phyloP scores from a whole-genome alignment of 2,329 filamentous ascomycete genomes.

The Calonectria crousiana region DNA sequence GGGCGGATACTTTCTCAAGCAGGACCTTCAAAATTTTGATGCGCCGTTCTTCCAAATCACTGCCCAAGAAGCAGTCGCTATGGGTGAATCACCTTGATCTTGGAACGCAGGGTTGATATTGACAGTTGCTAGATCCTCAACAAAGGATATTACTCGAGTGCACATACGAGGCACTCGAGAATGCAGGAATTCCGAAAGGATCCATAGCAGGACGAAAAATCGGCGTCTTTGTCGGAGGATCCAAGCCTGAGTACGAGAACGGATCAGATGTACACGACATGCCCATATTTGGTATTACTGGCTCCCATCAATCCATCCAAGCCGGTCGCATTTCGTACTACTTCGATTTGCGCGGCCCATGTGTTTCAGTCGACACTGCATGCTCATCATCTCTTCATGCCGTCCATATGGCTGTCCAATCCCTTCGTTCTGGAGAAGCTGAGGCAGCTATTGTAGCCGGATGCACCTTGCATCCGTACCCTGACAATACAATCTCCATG shows the following conservation, averaged over 20 bases:
- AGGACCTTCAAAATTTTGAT: constrained; percentile 61
- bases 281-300: constrained; percentile 65
- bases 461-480: constrained; percentile 16
- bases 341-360: constrained; percentile 50
- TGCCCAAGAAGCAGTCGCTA: constrained; percentile 61
- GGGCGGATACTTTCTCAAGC: constrained; percentile 57
- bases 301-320: constrained; percentile 63
- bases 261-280: constrained; percentile 60
- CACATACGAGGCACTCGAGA: constrained; percentile 66
- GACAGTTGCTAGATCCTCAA: constrained; percentile 59
- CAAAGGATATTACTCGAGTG: constrained; percentile 65
- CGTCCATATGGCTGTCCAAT: constrained; percentile 48
- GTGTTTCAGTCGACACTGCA: constrained; percentile 51
- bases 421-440: constrained; percentile 43
- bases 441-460: constrained; percentile 57
- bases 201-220: constrained; percentile 60
- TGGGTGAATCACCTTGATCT: constrained; percentile 47
- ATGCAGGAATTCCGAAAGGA: constrained; percentile 62
- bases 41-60: constrained; percentile 66
- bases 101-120: background rate
- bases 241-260: constrained; percentile 61
- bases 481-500: constrained; percentile 44
- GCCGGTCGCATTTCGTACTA: constrained; percentile 55
- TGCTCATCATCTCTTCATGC: constrained; percentile 50
- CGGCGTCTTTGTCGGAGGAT: constrained; percentile 63